phyloP scores from a whole-genome alignment of 192 early-diverging fungal genomes.

The Geranomyces michiganensis region DNA sequence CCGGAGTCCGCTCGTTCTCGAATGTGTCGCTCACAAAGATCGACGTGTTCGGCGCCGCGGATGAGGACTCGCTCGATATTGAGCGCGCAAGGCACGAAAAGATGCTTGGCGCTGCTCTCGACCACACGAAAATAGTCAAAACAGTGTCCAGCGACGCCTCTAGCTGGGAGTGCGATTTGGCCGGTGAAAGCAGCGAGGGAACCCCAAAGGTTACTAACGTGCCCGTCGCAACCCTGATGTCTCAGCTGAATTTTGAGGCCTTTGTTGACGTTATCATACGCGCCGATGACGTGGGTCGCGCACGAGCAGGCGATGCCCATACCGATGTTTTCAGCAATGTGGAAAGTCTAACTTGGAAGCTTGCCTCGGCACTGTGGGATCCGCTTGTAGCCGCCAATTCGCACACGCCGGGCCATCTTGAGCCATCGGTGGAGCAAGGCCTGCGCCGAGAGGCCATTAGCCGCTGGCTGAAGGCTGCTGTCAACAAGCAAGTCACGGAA shows the following conservation, averaged over 20 bases:
- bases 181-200: conserved; percentile 1
- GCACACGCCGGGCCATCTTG: background rate
- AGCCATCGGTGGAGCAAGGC: conserved; percentile 30
- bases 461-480: conserved; percentile 66
- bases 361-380: conserved; percentile 63
- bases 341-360: conserved; percentile 55
- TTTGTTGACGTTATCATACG: conserved; percentile 14
- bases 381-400: background rate
- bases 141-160: conserved; percentile 4
- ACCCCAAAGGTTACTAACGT: conserved; percentile 1
- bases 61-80: conserved; percentile 9
- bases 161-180: background rate
- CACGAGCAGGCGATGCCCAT: background rate
- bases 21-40: conserved; percentile 13
- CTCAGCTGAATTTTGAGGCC: conserved; percentile 18
- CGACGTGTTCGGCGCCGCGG: conserved; percentile 9
- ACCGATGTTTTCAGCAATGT: conserved; percentile 28
- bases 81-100: conserved; percentile 3
- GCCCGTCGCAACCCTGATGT: conserved; percentile 17
- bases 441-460: conserved; percentile 61
- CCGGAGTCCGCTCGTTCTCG: conserved; percentile 13
- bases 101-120: conserved; percentile 26
- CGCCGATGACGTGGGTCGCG: background rate
- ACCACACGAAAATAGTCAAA: conserved; percentile 9
- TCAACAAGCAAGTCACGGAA: conserved; percentile 48